Base-by-base conservation (phyloP, 306 rosid species). In the Cercis canadensis region DNA sequence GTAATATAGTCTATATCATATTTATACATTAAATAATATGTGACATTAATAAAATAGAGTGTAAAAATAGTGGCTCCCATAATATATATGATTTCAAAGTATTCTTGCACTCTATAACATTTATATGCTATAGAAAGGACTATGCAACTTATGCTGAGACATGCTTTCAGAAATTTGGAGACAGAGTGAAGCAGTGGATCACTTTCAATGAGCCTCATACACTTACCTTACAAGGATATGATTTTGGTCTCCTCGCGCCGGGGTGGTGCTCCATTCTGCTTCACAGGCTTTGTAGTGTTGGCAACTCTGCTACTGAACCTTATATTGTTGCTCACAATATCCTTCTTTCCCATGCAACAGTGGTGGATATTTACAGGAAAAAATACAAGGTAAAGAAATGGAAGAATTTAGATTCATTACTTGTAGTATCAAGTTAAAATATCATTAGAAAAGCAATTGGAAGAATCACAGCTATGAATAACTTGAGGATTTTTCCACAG, bases 141-240 rank as follows among this genome's bases (percentile, higher is more conserved):
- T 91, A 83, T 73, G 74, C 89, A 69, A 60, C 58, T 32, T 91
- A 73, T 73, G 96, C 97, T 4, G 97, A 95, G 80, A 83, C 85
- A 21, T 89, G 99, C 81, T 91, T 95, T 72, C 70, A 86, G 82
- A 84, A 83, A 67, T 95, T 95, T 5, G 99, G 99, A 57, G 97
- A 95, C 79, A 85, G 99, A 65, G 99, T 95, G 72, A 95, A 95
- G 83, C 77, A 86, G 32, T 95, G 99, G 99, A 87, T 91, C 59
- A 95, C 99, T 18, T 95, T 95, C 82, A 89, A 95, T 33, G 99
- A 95, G 83, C 96, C 99, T 0, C 96, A 94, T 52, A 87, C 96
- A 16, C 83, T 95, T 69, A 29, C 92, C 17, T 47, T 84, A 2
- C 97, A 87, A 78, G 99, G 99, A 11, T 94, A 87, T 65, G 99